Evolutionary conservation across 73 alveolate species (phyloP), one percentile per base, ranked within the genome.

Genomic region (Uronychia setigera): DNA sequence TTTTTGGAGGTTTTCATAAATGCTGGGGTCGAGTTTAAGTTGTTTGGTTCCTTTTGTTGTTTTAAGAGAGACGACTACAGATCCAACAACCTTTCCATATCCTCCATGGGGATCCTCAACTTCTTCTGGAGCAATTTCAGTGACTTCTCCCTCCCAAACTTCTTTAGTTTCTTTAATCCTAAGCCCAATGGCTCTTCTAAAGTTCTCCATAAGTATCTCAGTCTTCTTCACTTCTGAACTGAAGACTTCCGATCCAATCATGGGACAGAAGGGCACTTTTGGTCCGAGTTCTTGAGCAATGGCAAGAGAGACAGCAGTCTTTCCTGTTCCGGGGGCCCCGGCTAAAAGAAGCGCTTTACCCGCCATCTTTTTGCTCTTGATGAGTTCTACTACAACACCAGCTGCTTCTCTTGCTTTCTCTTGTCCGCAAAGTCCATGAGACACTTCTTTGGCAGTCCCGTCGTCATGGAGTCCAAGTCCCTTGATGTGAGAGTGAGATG

Each of bases 111-210:
- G 97, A 75, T 96, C 99, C 35, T 97, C 99, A 35, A 90, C 94
- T 79, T 97, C 99, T 95, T 98, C 99, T 33, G 99, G 99, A 76
- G 99, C 92, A 80, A 98, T 92, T 83, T 98, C 99, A 35, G 99
- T 98, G 58, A 98, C 99, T 92, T 98, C 99, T 46, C 99, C 99
- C 91, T 98, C 99, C 99, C 99, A 98, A 58, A 98, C 99, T 92
- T 98, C 99, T 93, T 98, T 98, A 59, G 99, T 96, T 93, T 98
- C 99, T 91, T 98, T 98, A 58, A 97, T 98, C 87, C 99, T 86
- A 27, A 96, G 88, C 32, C 99, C 99, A 58, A 98, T 98, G 30
- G 99, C 99, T 87, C 99, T 93, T 82, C 99, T 95, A 97, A 98
- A 98, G 93, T 98, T 97, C 95, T 98, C 99, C 99, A 98, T 98